Percentiles rank a stretch among this genome's conserved stretches.
These are phyloP conservation scores for Saccharum officinarum DNA, from an alignment of 176 grass and related monocot genomes.

Conservation along the genomic window DNA sequence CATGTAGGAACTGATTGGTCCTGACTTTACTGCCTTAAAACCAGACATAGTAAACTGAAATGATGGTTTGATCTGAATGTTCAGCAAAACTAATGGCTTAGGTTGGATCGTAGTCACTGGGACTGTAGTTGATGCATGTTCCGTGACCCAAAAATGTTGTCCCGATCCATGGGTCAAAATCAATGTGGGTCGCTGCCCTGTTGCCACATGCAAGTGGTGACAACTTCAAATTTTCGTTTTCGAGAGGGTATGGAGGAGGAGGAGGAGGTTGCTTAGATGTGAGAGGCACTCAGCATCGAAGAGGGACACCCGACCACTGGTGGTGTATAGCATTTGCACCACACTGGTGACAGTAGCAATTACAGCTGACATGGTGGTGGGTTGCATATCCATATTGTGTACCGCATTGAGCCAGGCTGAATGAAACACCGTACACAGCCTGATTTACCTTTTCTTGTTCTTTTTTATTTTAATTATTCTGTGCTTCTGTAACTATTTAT, in stretches of 20 bases:
- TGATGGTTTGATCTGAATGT: background rate
- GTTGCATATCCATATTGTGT: background rate
- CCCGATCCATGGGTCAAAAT: background rate
- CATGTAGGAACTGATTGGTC: background rate
- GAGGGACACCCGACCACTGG: background rate
- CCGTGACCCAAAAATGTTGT: background rate
- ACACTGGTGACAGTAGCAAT: background rate
- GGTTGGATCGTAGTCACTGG: background rate
- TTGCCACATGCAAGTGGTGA: background rate
- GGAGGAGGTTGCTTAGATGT: background rate
- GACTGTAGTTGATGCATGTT: background rate
- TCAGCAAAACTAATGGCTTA: background rate
- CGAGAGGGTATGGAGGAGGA: no score
- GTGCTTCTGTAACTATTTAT: background rate
- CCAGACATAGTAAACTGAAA: background rate
- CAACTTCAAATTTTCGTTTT: no score
- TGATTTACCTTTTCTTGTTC: background rate
- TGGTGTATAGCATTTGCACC: background rate
- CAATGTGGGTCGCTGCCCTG: background rate
- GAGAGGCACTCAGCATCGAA: background rate
- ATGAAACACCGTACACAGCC: background rate
- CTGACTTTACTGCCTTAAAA: background rate
- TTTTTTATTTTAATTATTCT: background rate
- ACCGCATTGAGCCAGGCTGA: background rate
- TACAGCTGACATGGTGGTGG: background rate